Base-by-base conservation (phyloP, 306 rosid species). In the Quercus bicolor region DNA sequence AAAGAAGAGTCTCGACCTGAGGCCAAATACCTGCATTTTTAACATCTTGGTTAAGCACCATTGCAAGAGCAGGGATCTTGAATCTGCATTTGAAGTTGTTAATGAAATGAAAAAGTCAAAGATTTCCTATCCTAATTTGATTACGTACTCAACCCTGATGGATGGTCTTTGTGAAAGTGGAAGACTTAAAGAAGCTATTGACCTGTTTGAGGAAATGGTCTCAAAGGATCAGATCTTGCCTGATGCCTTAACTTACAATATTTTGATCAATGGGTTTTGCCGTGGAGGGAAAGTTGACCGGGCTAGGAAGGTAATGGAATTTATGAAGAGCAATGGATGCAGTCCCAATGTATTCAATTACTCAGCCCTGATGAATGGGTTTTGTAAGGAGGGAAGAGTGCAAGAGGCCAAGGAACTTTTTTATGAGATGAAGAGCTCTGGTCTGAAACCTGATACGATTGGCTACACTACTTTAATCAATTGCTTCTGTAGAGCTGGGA, bases 41-140 rank as follows among this genome's bases (percentile, higher is more conserved):
- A 94, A 92, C 78, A 94, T 94, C 72, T 83, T 94, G 66, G 89
- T 94, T 69, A 94, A 94, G 87, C 90, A 91, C 86, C 95, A 94
- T 70, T 92, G 97, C 86, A 92, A 81, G 74, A 88, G 79, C 34
- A 91, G 97, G 72, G 89, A 94, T 85, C 77, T 91, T 78, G 90
- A 88, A 19, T 91, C 92, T 56, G 95, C 97, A 70, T 89, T 94
- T 77, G 90, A 88, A 77, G 92, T 94, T 82, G 87, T 91, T 1
- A 65, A 82, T 33, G 92, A 91, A 87, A 92, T 94, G 98, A 90
- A 86, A 74, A 83, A 57, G 70, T 83, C 88, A 1, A 80, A 73
- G 71, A 81, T 84, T 3, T 92, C 97, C 23, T 82, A 79, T 81
- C 98, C 98, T 53, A 89, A 94, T 75, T 53, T 89, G 79, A 79